These are phyloP conservation scores for Chaetoceros tenuissimus DNA, from an alignment of 108 stramenopile genomes.

Conservation along the genomic window DNA sequence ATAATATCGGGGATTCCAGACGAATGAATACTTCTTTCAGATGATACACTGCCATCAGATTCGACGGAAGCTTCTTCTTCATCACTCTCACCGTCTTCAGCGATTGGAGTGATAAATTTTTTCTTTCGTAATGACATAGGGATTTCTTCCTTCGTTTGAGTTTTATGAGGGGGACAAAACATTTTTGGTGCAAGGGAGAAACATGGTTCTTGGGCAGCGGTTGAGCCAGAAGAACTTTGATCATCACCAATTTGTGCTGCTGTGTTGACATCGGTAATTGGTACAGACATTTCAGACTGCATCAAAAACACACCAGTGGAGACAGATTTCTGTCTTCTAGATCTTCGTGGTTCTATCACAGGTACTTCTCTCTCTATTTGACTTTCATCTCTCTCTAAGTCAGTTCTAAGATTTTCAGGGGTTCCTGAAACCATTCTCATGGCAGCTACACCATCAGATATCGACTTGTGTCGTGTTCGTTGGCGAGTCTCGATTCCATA, in stretches of 20 bases:
- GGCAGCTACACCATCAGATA: slow-evolving; percentile 48
- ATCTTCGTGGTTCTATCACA: neutral
- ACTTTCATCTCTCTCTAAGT: neutral
- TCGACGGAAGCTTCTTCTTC: slow-evolving; percentile 2
- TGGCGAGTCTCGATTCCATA: too few species aligned
- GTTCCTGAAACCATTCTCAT: slow-evolving; percentile 14
- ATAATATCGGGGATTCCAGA: neutral
- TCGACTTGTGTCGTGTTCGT: slow-evolving; percentile 22
- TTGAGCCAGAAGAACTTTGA: neutral
- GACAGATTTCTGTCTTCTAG: neutral
- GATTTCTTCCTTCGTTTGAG: neutral
- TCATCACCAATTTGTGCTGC: neutral
- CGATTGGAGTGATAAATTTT: neutral
- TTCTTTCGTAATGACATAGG: neutral
- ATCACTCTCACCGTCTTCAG: slow-evolving; percentile 1
- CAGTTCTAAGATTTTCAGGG: neutral
- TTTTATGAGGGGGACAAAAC: neutral
- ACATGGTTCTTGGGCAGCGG: neutral
- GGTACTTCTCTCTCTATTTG: too few species aligned
- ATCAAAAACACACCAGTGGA: neutral
- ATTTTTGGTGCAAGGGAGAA: too few species aligned
- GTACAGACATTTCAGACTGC: neutral
- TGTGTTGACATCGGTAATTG: neutral
- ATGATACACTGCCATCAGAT: neutral
- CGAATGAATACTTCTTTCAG: neutral